These are phyloP conservation scores for Dactylella cylindrospora DNA, from an alignment of 2,329 filamentous ascomycete species.

Conservation along the genomic window DNA sequence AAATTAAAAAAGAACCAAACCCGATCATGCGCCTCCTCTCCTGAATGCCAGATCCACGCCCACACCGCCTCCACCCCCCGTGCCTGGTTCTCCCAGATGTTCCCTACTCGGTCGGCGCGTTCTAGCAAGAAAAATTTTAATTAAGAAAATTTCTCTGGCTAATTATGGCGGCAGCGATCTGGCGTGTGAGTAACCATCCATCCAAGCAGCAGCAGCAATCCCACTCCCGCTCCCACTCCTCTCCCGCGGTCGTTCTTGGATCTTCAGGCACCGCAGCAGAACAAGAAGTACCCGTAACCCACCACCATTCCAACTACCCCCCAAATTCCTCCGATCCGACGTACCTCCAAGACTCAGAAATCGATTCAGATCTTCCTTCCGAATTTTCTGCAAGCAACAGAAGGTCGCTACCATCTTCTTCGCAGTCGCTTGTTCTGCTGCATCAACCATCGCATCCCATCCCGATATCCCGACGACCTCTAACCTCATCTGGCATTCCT, in stretches of 20 bases:
- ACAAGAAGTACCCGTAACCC: neutral
- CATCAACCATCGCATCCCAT: slow-evolving; percentile 32
- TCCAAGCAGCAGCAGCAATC: slow-evolving; percentile 2
- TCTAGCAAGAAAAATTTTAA: neutral
- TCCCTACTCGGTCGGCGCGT: too few relatives aligned
- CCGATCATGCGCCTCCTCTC: too few relatives aligned
- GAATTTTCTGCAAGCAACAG: too few relatives aligned
- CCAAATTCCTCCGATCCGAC: slow-evolving; percentile 3
- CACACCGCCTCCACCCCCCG: too few relatives aligned
- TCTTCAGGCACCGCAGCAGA: neutral
- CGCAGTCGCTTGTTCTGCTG: slow-evolving; percentile 37
- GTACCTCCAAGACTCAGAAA: neutral
- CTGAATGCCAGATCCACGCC: too few relatives aligned
- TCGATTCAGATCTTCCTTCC: too few relatives aligned
- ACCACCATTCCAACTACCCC: neutral
- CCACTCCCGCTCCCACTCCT: slow-evolving; percentile 41
- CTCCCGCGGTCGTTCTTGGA: slow-evolving; percentile 14
- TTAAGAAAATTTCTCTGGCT: too few relatives aligned
- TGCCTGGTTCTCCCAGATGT: too few relatives aligned
- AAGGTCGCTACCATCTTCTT: too few relatives aligned
- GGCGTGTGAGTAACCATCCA: slow-evolving; percentile 30
- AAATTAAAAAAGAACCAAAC: neutral
- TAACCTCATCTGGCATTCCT: slow-evolving; percentile 12
- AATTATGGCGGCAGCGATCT: slow-evolving; percentile 37
- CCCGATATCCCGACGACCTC: slow-evolving; percentile 14